Evolutionary conservation across 169 alveolate species (phyloP), one percentile per base, ranked within the genome.

Genomic region (Plasmodium blacklocki): DNA sequence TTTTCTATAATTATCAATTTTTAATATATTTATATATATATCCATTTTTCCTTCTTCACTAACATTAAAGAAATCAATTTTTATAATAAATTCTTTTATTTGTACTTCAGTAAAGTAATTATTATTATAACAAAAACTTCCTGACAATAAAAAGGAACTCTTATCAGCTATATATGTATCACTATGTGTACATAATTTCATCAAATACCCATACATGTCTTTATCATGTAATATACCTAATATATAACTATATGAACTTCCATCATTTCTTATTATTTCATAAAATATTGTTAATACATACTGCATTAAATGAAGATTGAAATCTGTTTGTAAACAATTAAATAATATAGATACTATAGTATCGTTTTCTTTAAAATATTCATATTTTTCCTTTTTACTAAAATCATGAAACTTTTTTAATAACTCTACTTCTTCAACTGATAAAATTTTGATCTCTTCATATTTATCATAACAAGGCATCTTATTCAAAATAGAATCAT

Each of bases 11-110:
- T 67, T 32, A 70, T 88, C 94, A 63, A 76, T 78, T 86, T 86
- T 86, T 52, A 86, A 50, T 59, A 86, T 86, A 66, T 86, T 86
- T 86, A 86, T 86, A 15, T 60, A 86, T 71, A 86, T 73, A 64
- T 86, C 92, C 87, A 86, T 71, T 86, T 86, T 86, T 47, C 92
- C 92, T 86, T 86, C 92, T 72, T 86, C 92, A 9, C 88, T 60
- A 71, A 86, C 68, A 64, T 86, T 86, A 73, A 86, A 72, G 73
- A 86, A 86, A 60, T 86, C 92, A 59, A 86, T 86, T 72, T 86
- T 86, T 86, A 86, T 71, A 72, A 86, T 86, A 72, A 86, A 86
- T 64, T 86, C 87, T 86, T 73, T 86, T 15, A 86, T 86, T 39
- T 86, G 72, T 43, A 47, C 50, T n/a, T 86, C 92, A 67, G 92